Conservation (phyloP, 768 basidiomycete genomes). For the Agaricus blazei region DNA sequence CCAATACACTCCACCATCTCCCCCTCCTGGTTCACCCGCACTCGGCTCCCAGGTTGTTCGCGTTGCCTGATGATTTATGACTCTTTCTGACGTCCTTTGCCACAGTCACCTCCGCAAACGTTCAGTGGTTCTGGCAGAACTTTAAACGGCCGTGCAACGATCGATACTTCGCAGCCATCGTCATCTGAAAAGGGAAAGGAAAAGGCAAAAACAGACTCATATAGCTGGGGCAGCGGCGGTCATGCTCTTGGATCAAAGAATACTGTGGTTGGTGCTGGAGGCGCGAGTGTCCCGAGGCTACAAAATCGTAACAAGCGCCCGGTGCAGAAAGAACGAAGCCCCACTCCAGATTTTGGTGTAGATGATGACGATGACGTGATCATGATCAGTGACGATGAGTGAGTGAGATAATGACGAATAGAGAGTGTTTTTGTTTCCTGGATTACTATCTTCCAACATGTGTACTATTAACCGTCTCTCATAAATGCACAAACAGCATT, state of each 20-base stretch:
- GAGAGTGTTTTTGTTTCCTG: neutral
- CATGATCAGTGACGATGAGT: constrained; percentile 69
- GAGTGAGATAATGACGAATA: constrained; percentile 4
- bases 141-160: constrained; percentile 47
- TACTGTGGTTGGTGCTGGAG: constrained; percentile 47
- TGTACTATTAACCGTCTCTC: constrained; percentile 13
- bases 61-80: neutral
- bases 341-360: constrained; percentile 80
- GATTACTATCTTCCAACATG: constrained; percentile 1
- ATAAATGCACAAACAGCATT: neutral
- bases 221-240: constrained; percentile 41
- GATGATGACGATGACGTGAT: constrained; percentile 82
- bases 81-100: neutral
- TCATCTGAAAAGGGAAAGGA: constrained; percentile 46
- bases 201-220: constrained; percentile 37
- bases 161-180: constrained; percentile 18
- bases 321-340: constrained; percentile 47
- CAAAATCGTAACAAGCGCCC: constrained; percentile 34
- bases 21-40: constrained; percentile 24
- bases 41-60: constrained; percentile 24
- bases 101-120: constrained; percentile 32
- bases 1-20: constrained; percentile 54
- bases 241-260: constrained; percentile 42
- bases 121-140: constrained; percentile 69
- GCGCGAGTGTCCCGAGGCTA: constrained; percentile 42